A percentile compares a stretch with the other conserved stretches of the same genome.
These are phyloP conservation scores for Sclerotinia glacialis DNA, from an alignment of 2,329 filamentous ascomycete genomes.

Conservation along the genomic window DNA sequence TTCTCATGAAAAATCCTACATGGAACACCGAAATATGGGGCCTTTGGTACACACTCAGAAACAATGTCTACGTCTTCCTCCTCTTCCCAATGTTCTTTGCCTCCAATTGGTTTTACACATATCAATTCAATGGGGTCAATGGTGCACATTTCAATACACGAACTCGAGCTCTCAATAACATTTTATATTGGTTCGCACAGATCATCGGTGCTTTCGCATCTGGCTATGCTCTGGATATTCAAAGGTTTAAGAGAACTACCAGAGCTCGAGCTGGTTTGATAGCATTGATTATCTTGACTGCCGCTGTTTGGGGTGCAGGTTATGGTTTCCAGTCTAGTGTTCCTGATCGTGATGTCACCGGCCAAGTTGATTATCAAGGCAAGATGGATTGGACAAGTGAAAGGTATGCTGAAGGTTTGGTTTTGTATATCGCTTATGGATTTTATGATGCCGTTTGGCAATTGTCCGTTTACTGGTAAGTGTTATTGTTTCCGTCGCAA, in stretches of 20 bases:
- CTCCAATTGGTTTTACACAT: constrained; percentile 75
- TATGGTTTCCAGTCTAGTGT: constrained; percentile 67
- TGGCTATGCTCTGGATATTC: constrained; percentile 65
- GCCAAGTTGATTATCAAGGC: constrained; percentile 15
- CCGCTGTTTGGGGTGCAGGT: constrained; percentile 76
- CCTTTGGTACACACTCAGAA: constrained; percentile 66
- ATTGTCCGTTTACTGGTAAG: constrained; percentile 79
- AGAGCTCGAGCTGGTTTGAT: constrained; percentile 63
- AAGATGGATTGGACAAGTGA: constrained; percentile 47
- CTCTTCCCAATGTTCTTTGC: constrained; percentile 78
- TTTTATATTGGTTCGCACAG: constrained; percentile 75
- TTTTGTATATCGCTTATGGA: constrained; percentile 84
- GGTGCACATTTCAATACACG: constrained; percentile 67
- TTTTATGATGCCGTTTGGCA: constrained; percentile 88
- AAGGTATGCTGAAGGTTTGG: constrained; percentile 72
- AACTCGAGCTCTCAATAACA: constrained; percentile 68
- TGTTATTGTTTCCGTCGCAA: constrained; percentile 55
- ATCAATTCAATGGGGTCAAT: constrained; percentile 73
- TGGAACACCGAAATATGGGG: constrained; percentile 75
- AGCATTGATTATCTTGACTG: constrained; percentile 63
- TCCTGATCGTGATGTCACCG: constrained; percentile 52
- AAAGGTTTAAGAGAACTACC: constrained; percentile 56
- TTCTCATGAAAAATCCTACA: constrained; percentile 83
- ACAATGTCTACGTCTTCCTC: constrained; percentile 68
- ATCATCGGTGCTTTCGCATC: constrained; percentile 73